Conservation (phyloP, 1,139 yeast species). For the Candida sp. region DNA sequence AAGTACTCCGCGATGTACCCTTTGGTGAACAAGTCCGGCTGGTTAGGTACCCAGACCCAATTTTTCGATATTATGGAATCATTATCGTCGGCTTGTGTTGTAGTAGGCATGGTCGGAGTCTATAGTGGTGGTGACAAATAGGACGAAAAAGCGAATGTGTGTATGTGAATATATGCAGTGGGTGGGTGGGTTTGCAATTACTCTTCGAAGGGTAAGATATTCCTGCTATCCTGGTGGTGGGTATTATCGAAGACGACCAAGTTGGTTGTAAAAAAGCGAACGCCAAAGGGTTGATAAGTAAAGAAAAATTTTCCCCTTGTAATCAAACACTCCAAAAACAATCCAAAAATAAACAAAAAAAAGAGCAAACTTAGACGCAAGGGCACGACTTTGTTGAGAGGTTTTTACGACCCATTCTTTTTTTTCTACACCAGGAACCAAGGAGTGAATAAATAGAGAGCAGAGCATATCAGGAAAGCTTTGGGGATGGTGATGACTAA, state of each 20-base stretch:
- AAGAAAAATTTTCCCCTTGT: background rate
- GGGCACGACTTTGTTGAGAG: background rate
- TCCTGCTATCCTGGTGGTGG: no score
- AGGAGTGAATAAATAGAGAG: background rate
- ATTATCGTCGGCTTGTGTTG: conserved; percentile 3
- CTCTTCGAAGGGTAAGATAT: no score
- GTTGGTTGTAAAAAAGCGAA: background rate
- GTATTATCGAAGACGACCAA: background rate
- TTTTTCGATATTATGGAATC: conserved; percentile 14
- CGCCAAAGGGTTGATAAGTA: background rate
- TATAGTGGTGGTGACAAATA: background rate
- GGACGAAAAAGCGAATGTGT: background rate
- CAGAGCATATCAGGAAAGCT: background rate
- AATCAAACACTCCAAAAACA: background rate
- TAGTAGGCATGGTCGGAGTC: background rate
- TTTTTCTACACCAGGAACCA: background rate
- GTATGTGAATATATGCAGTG: no score
- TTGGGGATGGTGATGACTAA: background rate
- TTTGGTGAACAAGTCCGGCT: conserved; percentile 63
- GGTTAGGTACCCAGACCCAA: conserved; percentile 53
- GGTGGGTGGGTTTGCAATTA: no score
- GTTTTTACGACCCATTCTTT: no score
- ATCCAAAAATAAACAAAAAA: background rate
- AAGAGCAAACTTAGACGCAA: background rate
- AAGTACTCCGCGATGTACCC: conserved; percentile 68